Percentiles rank a stretch among this genome's conserved stretches.
Conservation (phyloP, 345 rosid species). For the Ceriops decandra region DNA sequence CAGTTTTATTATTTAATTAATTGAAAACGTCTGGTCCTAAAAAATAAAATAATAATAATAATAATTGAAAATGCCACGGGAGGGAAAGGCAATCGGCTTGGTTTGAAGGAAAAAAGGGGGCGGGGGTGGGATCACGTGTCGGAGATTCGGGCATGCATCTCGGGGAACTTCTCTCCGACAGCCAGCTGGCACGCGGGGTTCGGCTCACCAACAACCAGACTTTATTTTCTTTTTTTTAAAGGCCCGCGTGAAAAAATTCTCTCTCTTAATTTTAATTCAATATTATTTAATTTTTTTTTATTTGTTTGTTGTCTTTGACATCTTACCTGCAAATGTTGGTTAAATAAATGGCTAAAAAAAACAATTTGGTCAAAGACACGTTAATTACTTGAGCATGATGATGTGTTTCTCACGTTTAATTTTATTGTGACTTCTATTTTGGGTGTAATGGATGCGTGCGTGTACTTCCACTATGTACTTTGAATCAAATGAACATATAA, state of each 20-base stretch:
- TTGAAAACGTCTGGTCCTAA: neutral
- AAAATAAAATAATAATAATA: neutral
- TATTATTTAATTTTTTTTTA: too few relatives aligned
- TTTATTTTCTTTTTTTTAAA: neutral
- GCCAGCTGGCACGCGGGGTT: slow-evolving; percentile 50
- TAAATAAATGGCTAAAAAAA: too few relatives aligned
- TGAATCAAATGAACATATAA: too few relatives aligned
- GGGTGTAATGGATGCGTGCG: too few relatives aligned
- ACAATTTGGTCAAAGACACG: too few relatives aligned
- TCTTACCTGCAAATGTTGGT: too few relatives aligned
- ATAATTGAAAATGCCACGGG: neutral
- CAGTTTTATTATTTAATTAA: neutral
- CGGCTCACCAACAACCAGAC: slow-evolving; percentile 45
- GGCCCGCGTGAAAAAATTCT: slow-evolving; percentile 35
- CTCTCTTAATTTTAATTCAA: neutral
- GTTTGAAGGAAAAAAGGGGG: slow-evolving; percentile 15
- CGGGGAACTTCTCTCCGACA: slow-evolving; percentile 47
- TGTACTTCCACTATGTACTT: too few relatives aligned
- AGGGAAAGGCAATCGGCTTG: neutral
- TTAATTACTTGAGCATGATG: too few relatives aligned
- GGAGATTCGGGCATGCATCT: slow-evolving; percentile 20
- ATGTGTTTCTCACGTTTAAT: too few relatives aligned
- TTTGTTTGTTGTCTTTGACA: too few relatives aligned
- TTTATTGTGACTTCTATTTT: too few relatives aligned
- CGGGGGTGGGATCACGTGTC: slow-evolving; percentile 48